Conservation (phyloP, 768 basidiomycete genomes). For the Cystobasidiopsis lactophilus region DNA sequence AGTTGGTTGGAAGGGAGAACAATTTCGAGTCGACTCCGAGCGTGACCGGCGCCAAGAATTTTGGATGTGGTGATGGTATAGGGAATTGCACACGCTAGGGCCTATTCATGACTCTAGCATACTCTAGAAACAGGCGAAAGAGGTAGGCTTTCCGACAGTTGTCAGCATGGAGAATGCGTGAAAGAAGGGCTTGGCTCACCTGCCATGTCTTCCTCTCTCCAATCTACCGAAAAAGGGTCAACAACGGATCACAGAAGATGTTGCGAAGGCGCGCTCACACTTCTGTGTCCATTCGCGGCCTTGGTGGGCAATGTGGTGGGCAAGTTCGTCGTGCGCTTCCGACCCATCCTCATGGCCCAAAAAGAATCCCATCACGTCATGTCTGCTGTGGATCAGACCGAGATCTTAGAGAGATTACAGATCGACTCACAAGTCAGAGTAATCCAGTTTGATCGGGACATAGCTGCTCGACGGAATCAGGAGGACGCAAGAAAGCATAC, state of each 20-base stretch:
- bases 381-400: constrained; percentile 22
- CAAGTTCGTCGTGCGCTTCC: constrained; percentile 25
- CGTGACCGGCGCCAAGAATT: too few relatives aligned
- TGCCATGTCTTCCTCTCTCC: constrained; percentile 24
- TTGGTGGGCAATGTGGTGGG: constrained; percentile 22
- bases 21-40: too few relatives aligned
- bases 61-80: too few relatives aligned
- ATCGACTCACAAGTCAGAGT: constrained; percentile 26
- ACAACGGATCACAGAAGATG: not conserved
- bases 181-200: constrained; percentile 21
- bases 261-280: not conserved
- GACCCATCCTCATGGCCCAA: constrained; percentile 20
- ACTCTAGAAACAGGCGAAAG: constrained; percentile 25
- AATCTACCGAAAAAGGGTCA: constrained; percentile 17
- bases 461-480: constrained; percentile 22
- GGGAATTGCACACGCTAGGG: too few relatives aligned
- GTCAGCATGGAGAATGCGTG: not conserved
- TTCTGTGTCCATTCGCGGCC: constrained; percentile 23
- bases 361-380: constrained; percentile 26
- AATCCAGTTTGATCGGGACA: constrained; percentile 21
- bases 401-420: not conserved
- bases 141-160: constrained; percentile 22
- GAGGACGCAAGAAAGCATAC: too few relatives aligned
- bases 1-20: too few relatives aligned
- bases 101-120: constrained; percentile 13